These are phyloP conservation scores for Geranium rotundifolium DNA, from an alignment of 345 rosid genomes.

Conservation along the genomic window DNA sequence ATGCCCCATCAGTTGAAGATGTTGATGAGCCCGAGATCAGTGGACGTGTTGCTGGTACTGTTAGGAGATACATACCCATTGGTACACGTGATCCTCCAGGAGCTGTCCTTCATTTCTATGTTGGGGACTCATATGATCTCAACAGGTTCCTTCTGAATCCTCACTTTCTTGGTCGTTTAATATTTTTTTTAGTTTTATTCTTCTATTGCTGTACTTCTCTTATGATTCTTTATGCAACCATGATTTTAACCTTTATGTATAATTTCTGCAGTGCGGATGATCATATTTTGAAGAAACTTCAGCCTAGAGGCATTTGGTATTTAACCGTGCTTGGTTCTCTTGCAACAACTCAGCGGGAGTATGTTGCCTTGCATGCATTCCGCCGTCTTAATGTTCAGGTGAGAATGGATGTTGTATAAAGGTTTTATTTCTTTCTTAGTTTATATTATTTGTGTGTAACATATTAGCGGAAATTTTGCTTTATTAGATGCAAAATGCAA, in stretches of 20 bases:
- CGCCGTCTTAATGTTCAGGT: conserved; percentile 95
- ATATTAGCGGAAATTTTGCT: conserved; percentile 7
- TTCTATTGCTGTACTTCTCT: too few relatives aligned
- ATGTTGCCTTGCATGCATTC: conserved; percentile 98
- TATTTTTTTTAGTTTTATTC: background rate
- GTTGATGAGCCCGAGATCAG: conserved; percentile 60
- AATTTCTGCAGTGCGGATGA: conserved; percentile 23
- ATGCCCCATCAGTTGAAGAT: conserved; percentile 25
- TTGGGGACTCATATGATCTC: conserved; percentile 68
- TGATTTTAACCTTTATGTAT: background rate
- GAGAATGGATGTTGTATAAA: background rate
- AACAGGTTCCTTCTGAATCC: conserved; percentile 32
- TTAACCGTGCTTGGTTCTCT: conserved; percentile 94
- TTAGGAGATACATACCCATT: conserved; percentile 80
- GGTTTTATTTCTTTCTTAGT: background rate
- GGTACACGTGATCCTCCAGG: conserved; percentile 96
- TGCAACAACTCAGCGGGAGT: conserved; percentile 98
- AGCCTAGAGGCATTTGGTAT: conserved; percentile 71
- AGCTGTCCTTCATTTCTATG: conserved; percentile 92
- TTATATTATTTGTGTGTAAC: conserved; percentile 8
- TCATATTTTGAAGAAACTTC: conserved; percentile 83
- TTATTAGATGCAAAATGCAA: conserved; percentile 85
- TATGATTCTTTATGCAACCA: background rate
- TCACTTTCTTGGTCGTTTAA: background rate
- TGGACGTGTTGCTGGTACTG: conserved; percentile 90